Base-by-base conservation (phyloP, 176 grass and related monocot species). In the Triticum urartu region DNA sequence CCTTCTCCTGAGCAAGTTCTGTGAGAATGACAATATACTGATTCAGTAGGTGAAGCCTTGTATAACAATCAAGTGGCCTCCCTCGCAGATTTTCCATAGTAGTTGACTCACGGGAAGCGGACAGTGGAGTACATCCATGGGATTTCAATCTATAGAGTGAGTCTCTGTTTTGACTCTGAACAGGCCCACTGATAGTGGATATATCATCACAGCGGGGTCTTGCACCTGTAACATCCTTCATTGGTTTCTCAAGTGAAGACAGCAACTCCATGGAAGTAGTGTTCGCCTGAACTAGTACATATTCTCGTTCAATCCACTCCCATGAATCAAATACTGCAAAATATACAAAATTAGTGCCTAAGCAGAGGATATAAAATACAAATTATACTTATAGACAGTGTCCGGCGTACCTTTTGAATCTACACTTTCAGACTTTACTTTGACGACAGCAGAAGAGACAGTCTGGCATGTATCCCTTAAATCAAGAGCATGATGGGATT, bases 251-350 rank as follows among this genome's bases (percentile, higher is more conserved):
- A 7, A 87, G 78, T 61, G 88, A 87, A 87, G 89, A 88, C 33
- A 73, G 8, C 75, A 87, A 81, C 59, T 89, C 91, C 34, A 85
- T 77, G 8, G 88, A 95, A 83, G 62, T 81, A 64, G 69, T 85
- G 80, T 95, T 83, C 6, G 30, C 81, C 38, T 81, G 59, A 91
- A 95, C 94, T 72, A 93, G 34, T 72, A 95, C 89, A 63, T 93
- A 91, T 80, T 91, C 94, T 79, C 58, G 81, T 83, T 95, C 89
- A 40, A 93, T 89, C 81, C 84, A 91, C 30, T 95, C 94, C 86
- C 91, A 91, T 83, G 91, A 95, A 90, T 91, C 91, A 77, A 86
- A 82, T 87, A 87, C 94, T 93, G 87, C 8, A 83, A 78, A 77
- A 74, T 11, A 67, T 77, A 80, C 13, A 75, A 62, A 83, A 82